A percentile compares a stretch with the other conserved stretches of the same genome.
Evolutionary conservation across 768 basidiomycete species (phyloP).

Genomic region (Agaricus subrufescens): DNA sequence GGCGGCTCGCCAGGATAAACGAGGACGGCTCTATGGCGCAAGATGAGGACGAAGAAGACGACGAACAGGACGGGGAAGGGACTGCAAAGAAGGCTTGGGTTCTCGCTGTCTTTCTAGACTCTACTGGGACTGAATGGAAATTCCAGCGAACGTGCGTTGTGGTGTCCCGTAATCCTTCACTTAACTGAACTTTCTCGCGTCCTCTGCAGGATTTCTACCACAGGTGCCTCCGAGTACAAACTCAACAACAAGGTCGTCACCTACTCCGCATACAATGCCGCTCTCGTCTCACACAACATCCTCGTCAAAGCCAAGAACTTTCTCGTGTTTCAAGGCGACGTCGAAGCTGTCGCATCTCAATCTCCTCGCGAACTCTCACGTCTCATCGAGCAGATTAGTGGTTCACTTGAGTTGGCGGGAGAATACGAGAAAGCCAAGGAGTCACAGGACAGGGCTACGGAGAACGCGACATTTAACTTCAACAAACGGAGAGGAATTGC

Average conservation of each 20-base stretch:
- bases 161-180: too few relatives aligned
- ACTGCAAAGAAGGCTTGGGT: conserved; percentile 96
- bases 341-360: conserved; percentile 95
- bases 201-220: conserved; percentile 69
- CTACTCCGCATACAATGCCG: conserved; percentile 84
- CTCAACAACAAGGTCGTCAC: conserved; percentile 80
- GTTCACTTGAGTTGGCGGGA: conserved; percentile 81
- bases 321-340: conserved; percentile 98
- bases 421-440: conserved; percentile 90
- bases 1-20: conserved; percentile 51
- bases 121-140: conserved; percentile 73
- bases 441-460: conserved; percentile 85
- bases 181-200: conserved; percentile 13
- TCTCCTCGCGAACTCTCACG: conserved; percentile 84
- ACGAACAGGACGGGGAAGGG: conserved; percentile 61
- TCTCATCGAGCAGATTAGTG: conserved; percentile 94
- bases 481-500: conserved; percentile 90
- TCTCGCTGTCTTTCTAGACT: conserved; percentile 83
- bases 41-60: conserved; percentile 46
- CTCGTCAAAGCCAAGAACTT: conserved; percentile 99
- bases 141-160: conserved; percentile 91
- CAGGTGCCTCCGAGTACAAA: conserved; percentile 87
- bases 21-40: conserved; percentile 39
- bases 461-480: conserved; percentile 92
- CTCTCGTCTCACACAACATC: conserved; percentile 86